Base-by-base conservation (phyloP, 2,329 filamentous ascomycete genomes). In the Pseudogymnoascus sp. region DNA sequence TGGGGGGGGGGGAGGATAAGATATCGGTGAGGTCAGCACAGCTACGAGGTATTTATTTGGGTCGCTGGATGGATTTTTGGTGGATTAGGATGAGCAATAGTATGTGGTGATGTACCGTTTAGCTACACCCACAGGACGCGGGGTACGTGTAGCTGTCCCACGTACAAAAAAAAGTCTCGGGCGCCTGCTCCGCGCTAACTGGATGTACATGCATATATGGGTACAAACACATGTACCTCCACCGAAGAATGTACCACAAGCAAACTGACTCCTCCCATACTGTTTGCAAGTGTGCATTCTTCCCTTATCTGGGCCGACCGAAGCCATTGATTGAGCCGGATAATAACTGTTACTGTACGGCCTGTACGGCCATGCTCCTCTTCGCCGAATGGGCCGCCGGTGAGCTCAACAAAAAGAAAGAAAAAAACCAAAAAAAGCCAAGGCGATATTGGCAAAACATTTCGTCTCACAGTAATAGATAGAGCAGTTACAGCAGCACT, bases 131-230 rank as follows among this genome's bases (percentile, higher is more conserved):
- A 33, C n/a, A 33, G 28, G 28, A 56, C 28, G 50, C 50, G 50
- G 50, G 50, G 50, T 56, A 56, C 4, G 50, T 33, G 50, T 56
- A 33, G n/a, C 28, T 56, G 50, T 56, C 50, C 50, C 50, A 56
- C 50, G 50, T 22, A 56, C 28, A 28, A 50, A 56, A 33, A 33
- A 19, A 11, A 31, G 50, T 33, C 50, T 56, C 28, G 50, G 50
- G 50, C 50, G 50, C 28, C 28, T 33, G 10, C 28, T 56, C 16
- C 50, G 10, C 50, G 50, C 28, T 56, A 35, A 40, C 10, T 16
- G n/a, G n/a, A 4, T n/a, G 38, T 40, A 16, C 33, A 22, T 43
- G 26, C 31, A 31, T 26, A 31, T 31, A 6, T 33, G 28, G 10
- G 19, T 12, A 33, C 12, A 33, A 11, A 37, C 35, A 38, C 35